phyloP scores from a whole-genome alignment of 345 rosid genomes.

The Eucalyptus marginata region DNA sequence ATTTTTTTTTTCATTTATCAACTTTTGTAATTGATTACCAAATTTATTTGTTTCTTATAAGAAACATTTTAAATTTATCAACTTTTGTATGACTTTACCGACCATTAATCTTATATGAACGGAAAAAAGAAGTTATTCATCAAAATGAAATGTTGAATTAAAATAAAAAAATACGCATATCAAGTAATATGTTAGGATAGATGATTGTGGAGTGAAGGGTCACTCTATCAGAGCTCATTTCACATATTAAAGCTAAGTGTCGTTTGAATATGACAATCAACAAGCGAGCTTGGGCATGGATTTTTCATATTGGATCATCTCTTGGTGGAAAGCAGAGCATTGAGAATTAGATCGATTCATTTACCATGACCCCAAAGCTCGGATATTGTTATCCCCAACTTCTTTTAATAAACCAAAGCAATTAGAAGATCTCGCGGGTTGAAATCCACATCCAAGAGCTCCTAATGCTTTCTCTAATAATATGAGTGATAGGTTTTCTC shows the following conservation, averaged over 20 bases:
- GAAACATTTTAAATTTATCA: neutral
- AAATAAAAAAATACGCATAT: neutral
- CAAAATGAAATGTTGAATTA: neutral
- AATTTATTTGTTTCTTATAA: neutral
- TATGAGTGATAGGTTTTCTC: neutral
- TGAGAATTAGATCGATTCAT: neutral
- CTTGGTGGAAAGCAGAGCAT: neutral
- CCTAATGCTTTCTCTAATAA: neutral
- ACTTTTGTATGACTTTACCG: neutral
- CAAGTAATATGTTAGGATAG: neutral
- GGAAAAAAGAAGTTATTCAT: neutral
- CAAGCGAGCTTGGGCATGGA: neutral
- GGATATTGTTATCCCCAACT: neutral
- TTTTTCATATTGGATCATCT: neutral
- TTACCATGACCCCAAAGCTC: neutral
- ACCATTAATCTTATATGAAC: neutral
- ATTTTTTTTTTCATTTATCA: neutral
- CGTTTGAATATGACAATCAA: neutral
- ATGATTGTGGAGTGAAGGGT: neutral
- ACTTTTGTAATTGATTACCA: neutral
- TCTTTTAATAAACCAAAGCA: neutral
- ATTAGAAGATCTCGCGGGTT: neutral
- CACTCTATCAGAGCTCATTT: neutral
- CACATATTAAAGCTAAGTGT: neutral
- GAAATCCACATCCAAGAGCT: neutral